These are phyloP conservation scores for Boletus fagicola DNA, from an alignment of 768 basidiomycete species.

Conservation along the genomic window DNA sequence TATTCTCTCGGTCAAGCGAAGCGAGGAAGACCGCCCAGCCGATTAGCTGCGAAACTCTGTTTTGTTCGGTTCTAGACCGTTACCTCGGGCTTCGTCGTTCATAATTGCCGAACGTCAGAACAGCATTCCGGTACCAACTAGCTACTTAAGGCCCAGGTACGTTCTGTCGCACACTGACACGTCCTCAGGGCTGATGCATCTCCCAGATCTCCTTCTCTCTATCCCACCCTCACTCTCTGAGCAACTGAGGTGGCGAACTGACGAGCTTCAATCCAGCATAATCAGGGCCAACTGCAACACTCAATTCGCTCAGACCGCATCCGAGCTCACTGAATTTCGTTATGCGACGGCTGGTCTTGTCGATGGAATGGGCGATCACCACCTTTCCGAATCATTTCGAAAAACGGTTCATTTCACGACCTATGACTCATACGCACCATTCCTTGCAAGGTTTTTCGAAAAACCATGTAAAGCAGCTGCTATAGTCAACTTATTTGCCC, in stretches of 20 bases:
- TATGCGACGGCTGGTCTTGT: neutral
- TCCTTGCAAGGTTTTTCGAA: conserved; percentile 7
- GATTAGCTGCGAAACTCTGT: neutral
- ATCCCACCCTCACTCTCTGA: neutral
- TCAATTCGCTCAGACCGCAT: conserved; percentile 6
- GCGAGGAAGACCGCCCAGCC: neutral
- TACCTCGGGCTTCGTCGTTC: no score
- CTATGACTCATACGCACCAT: conserved; percentile 19
- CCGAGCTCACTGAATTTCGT: conserved; percentile 8
- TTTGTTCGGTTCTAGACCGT: neutral
- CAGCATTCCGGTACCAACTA: neutral
- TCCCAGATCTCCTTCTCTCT: conserved; percentile 2
- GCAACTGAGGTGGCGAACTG: neutral
- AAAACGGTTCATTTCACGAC: conserved; percentile 12
- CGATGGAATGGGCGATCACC: neutral
- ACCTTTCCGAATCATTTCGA: conserved; percentile 9
- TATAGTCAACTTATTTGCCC: conserved; percentile 13
- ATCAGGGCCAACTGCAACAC: conserved; percentile 1
- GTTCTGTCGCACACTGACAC: neutral
- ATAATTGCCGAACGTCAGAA: neutral
- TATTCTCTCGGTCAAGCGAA: neutral
- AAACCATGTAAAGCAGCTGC: conserved; percentile 2
- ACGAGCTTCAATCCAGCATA: neutral
- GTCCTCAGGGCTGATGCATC: neutral
- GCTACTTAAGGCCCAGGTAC: neutral